Evolutionary conservation across 345 rosid species (phyloP), one percentile per base, ranked within the genome.

Genomic region (Arabis hirsuta): DNA sequence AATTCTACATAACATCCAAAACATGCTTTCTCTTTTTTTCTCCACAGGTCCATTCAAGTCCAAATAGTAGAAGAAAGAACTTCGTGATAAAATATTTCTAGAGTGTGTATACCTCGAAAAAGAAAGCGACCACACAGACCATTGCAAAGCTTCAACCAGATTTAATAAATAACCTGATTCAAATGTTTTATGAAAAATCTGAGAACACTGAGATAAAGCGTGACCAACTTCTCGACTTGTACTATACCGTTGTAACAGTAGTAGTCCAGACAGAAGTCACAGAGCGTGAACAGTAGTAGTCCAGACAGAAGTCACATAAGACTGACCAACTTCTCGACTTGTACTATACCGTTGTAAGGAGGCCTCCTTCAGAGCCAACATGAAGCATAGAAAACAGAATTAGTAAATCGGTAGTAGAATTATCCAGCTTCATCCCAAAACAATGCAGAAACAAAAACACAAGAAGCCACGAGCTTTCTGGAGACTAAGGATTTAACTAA

Each of bases 271-370:
- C n/a, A n/a, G n/a, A n/a, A n/a, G 98, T 69, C 84, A 85, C 42
- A 87, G 59, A 36, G 93, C 97, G 59, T 88, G 92, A 71, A 77
- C 79, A 69, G 88, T 79, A 67, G 97, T 88, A 67, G 97, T 89
- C 81, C 90, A 87, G 39, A 88, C 81, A 67, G 96, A 95, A 55
- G 99, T 95, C 58, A 87, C 47, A 71, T 90, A 91, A 14, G 96
- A 91, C 67, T 91, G 98, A 55, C 98, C 99, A 67, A 91, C 99
- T 84, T 95, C 98, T 71, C 99, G 82, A 74, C 98, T 95, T 76
- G 65, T 81, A 88, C 80, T 16, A 16, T 16, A 16, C 16, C 16
- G 16, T 16, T 81, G 77, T n/a, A 80, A 81, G 6, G 83, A 55
- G 27, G 22, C 56, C 50, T 65, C 80, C 71, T 74, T 84, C 67